Percentiles rank a stretch among this genome's conserved stretches.
Evolutionary conservation across 352 stramenopile species (phyloP).

Genomic region (Phytophthora pisi): DNA sequence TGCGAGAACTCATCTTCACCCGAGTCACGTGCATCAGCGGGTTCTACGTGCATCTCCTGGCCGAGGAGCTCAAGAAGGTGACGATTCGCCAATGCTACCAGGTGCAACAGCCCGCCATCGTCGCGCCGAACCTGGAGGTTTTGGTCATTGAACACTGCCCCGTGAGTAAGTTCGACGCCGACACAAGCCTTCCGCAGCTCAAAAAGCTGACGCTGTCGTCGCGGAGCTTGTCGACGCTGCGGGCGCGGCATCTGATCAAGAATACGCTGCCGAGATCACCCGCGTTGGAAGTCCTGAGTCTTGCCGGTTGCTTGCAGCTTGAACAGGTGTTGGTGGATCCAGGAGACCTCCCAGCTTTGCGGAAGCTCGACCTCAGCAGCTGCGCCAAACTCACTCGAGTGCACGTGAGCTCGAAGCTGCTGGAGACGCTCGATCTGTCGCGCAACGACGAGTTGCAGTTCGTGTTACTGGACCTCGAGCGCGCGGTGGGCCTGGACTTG

Average conservation of each 20-base stretch:
- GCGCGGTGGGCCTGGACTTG: slow-evolving; percentile 45
- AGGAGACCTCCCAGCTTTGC: slow-evolving; percentile 54
- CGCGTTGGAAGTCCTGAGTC: slow-evolving; percentile 36
- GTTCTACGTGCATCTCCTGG: slow-evolving; percentile 45
- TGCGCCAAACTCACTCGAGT: slow-evolving; percentile 62
- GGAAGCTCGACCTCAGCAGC: slow-evolving; percentile 41
- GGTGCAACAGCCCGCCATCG: slow-evolving; percentile 53
- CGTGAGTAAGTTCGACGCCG: slow-evolving; percentile 44
- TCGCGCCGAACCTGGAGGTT: slow-evolving; percentile 35
- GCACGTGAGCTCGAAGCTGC: slow-evolving; percentile 55
- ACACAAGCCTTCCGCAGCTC: slow-evolving; percentile 53
- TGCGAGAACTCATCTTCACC: slow-evolving; percentile 52
- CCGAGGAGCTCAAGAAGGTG: slow-evolving; percentile 55
- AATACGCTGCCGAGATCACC: slow-evolving; percentile 31
- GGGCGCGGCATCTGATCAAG: slow-evolving; percentile 54
- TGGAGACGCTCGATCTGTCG: slow-evolving; percentile 49
- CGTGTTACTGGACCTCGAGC: slow-evolving; percentile 52
- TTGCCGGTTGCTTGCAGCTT: slow-evolving; percentile 58
- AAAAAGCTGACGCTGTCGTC: slow-evolving; percentile 56
- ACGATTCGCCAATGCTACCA: slow-evolving; percentile 63
- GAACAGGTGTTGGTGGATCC: slow-evolving; percentile 66
- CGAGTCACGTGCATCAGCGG: slow-evolving; percentile 58
- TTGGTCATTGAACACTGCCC: slow-evolving; percentile 56
- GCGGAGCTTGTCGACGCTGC: slow-evolving; percentile 46
- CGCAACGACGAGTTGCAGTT: slow-evolving; percentile 52